Percentiles rank a stretch among this genome's conserved stretches.
Evolutionary conservation across 345 rosid species (phyloP).

Genomic region (Odontarrhena argentea): DNA sequence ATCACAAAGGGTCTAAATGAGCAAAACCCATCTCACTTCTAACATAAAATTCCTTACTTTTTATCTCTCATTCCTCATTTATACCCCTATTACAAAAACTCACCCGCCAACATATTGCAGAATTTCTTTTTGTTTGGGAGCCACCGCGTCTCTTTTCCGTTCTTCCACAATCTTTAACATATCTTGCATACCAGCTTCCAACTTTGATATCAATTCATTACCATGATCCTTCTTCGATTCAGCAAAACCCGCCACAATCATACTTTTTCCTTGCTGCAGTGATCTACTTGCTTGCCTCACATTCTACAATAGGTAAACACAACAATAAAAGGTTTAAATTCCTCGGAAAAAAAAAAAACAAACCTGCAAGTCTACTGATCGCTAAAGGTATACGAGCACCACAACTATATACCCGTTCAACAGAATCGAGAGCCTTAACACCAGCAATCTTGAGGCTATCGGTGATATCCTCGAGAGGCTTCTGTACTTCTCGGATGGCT

Average conservation of each 20-base stretch:
- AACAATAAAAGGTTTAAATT: neutral
- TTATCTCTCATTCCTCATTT: constrained; percentile 17
- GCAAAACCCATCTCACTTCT: constrained; percentile 37
- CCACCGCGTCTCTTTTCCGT: constrained; percentile 88
- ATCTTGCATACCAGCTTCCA: constrained; percentile 87
- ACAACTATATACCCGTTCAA: constrained; percentile 67
- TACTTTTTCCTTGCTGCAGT: constrained; percentile 71
- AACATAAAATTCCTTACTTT: neutral
- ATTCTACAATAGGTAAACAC: constrained; percentile 54
- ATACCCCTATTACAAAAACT: constrained; percentile 34
- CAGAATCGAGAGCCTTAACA: constrained; percentile 85
- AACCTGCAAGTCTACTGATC: neutral
- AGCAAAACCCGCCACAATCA: constrained; percentile 76
- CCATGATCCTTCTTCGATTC: constrained; percentile 91
- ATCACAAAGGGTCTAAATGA: constrained; percentile 58
- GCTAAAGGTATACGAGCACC: neutral
- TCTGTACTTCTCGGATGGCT: constrained; percentile 92
- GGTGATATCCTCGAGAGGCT: constrained; percentile 92
- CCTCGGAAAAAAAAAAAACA: neutral
- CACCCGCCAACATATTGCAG: constrained; percentile 90
- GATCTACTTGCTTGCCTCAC: constrained; percentile 77
- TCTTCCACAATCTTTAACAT: constrained; percentile 83
- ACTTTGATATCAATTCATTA: constrained; percentile 67
- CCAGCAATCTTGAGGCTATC: constrained; percentile 92
- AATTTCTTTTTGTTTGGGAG: constrained; percentile 86